Conservation (phyloP, 768 basidiomycete species). For the Porphyrellus cyaneotinctus region DNA sequence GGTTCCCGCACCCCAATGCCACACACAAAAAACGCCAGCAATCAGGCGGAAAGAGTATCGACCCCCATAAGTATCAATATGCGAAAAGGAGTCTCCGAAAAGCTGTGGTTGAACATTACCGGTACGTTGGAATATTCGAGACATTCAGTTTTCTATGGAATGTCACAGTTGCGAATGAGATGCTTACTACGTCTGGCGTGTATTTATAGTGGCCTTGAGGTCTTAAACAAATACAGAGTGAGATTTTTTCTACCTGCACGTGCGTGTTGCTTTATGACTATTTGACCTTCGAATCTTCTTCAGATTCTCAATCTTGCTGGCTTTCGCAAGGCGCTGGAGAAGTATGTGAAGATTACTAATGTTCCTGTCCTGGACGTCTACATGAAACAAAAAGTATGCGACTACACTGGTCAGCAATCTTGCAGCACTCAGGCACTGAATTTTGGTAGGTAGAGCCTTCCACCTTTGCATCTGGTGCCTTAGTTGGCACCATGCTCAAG, state of each 20-base stretch:
- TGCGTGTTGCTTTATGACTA: background rate
- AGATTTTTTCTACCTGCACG: background rate
- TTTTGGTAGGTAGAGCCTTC: constrained; percentile 56
- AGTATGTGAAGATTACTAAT: constrained; percentile 77
- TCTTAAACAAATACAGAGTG: constrained; percentile 86
- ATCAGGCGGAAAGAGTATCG: constrained; percentile 14
- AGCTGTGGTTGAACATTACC: constrained; percentile 81
- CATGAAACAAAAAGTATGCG: constrained; percentile 67
- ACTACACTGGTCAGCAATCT: background rate
- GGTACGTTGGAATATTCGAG: constrained; percentile 38
- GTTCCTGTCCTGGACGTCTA: constrained; percentile 72
- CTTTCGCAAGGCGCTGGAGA: constrained; percentile 81
- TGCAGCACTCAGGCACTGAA: background rate
- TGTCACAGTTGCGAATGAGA: background rate
- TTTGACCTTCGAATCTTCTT: background rate
- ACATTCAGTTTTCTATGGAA: background rate
- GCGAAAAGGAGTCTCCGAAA: constrained; percentile 83
- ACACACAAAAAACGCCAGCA: background rate
- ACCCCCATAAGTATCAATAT: constrained; percentile 74
- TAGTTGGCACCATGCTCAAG: constrained; percentile 63
- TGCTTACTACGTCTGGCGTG: constrained; percentile 12
- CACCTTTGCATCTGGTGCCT: constrained; percentile 60
- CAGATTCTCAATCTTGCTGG: constrained; percentile 87
- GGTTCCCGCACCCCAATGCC: background rate
- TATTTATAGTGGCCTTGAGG: constrained; percentile 61